Percentiles rank a stretch among this genome's conserved stretches.
phyloP scores from a whole-genome alignment of 768 basidiomycete genomes.

The Sarcomyxa edulis region DNA sequence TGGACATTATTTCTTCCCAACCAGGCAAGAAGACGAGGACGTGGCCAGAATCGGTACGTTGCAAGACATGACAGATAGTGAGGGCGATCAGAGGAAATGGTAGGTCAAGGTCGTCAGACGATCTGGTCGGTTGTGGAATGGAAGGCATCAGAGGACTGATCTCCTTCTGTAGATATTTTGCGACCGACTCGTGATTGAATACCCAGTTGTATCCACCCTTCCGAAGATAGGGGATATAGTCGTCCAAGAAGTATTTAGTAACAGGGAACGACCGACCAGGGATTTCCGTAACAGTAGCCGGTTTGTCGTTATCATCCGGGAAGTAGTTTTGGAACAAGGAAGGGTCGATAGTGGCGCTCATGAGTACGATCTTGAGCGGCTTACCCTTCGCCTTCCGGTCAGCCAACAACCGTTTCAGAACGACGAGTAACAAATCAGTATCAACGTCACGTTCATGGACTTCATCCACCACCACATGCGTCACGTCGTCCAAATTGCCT shows the following conservation, averaged over 20 bases:
- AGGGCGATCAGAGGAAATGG: conserved; percentile 80
- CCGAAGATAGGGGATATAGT: conserved; percentile 54
- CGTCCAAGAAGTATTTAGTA: conserved; percentile 73
- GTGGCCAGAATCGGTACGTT: conserved; percentile 73
- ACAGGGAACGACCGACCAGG: conserved; percentile 95
- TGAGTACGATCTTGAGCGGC: conserved; percentile 82
- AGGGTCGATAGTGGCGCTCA: conserved; percentile 96
- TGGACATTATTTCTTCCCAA: conserved; percentile 82
- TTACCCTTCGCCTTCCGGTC: conserved; percentile 66
- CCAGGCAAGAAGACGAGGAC: conserved; percentile 91
- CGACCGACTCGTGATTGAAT: conserved; percentile 62
- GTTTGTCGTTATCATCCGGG: conserved; percentile 48
- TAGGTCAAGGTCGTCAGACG: conserved; percentile 66
- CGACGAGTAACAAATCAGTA: conserved; percentile 84
- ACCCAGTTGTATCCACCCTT: conserved; percentile 49
- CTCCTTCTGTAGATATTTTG: conserved; percentile 69
- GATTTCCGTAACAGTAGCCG: conserved; percentile 70
- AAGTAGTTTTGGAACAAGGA: conserved; percentile 89
- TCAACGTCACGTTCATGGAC: conserved; percentile 95
- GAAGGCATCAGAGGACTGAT: too few species aligned
- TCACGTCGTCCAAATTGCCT: conserved; percentile 63
- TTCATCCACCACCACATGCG: conserved; percentile 92
- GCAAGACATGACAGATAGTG: conserved; percentile 72
- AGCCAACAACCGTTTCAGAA: conserved; percentile 76
- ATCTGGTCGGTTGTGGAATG: too few species aligned